These are phyloP conservation scores for Blepharisma stoltei DNA, from an alignment of 73 alveolate species.

Conservation along the genomic window DNA sequence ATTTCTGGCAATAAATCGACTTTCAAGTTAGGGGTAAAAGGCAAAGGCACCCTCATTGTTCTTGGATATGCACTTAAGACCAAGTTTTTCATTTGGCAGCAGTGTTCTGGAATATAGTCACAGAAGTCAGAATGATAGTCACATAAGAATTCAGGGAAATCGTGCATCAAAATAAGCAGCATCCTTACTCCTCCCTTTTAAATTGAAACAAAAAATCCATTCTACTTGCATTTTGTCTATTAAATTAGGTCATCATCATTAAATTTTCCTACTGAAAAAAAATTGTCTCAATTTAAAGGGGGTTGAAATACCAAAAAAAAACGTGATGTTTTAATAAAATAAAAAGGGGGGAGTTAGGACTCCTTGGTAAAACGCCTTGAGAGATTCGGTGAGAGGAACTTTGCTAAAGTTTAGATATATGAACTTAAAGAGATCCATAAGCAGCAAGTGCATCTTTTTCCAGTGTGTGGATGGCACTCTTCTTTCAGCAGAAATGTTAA, in stretches of 20 bases:
- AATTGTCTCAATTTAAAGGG: too few relatives aligned
- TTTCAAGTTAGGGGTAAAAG: slow-evolving; percentile 67
- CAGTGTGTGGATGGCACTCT: slow-evolving; percentile 36
- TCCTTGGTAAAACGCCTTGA: slow-evolving; percentile 62
- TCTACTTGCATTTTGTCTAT: too few relatives aligned
- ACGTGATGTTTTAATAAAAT: too few relatives aligned
- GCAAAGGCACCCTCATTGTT: slow-evolving; percentile 74
- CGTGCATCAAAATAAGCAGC: slow-evolving; percentile 68
- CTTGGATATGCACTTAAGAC: slow-evolving; percentile 89
- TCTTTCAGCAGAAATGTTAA: slow-evolving; percentile 13
- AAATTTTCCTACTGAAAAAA: too few relatives aligned
- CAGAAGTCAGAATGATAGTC: slow-evolving; percentile 88
- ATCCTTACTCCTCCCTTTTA: too few relatives aligned
- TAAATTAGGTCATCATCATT: too few relatives aligned
- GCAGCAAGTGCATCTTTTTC: slow-evolving; percentile 57
- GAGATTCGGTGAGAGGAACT: slow-evolving; percentile 41
- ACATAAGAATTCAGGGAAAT: slow-evolving; percentile 91
- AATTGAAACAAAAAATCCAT: too few relatives aligned
- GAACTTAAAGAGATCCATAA: slow-evolving; percentile 66
- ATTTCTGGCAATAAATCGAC: slow-evolving; percentile 66
- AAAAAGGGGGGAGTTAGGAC: too few relatives aligned
- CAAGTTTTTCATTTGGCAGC: slow-evolving; percentile 79
- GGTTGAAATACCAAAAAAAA: too few relatives aligned
- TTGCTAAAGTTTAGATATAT: slow-evolving; percentile 50
- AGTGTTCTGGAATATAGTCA: slow-evolving; percentile 67